Evolutionary conservation across 352 stramenopile genomes (phyloP).

Genomic region (Discostella stelligera): DNA sequence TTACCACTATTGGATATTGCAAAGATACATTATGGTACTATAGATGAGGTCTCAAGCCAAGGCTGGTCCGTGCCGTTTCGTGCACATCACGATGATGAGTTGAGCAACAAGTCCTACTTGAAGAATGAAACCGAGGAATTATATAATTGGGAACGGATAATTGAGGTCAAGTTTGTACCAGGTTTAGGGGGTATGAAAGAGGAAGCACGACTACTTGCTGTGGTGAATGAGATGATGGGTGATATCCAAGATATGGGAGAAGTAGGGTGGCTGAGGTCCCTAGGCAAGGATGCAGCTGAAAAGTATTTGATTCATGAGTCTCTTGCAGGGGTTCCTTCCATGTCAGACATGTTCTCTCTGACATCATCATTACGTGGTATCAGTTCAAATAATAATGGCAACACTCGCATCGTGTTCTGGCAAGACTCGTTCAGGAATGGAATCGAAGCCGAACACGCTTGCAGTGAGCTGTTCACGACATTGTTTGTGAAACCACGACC

Average conservation of each 20-base stretch:
- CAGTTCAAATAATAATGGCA: background rate
- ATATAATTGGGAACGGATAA: conserved; percentile 36
- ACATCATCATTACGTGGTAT: conserved; percentile 17
- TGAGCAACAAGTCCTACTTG: background rate
- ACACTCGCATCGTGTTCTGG: conserved; percentile 33
- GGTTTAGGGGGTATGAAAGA: conserved; percentile 41
- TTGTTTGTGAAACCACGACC: conserved; percentile 40
- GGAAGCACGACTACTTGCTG: conserved; percentile 26
- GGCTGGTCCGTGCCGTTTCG: conserved; percentile 38
- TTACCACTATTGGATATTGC: conserved; percentile 34
- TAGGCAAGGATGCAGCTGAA: conserved; percentile 5
- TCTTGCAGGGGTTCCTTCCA: conserved; percentile 15
- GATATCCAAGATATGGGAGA: conserved; percentile 53
- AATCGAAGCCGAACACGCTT: conserved; percentile 40
- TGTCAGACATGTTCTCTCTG: conserved; percentile 43
- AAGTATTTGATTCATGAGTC: conserved; percentile 22
- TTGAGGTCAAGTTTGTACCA: conserved; percentile 38
- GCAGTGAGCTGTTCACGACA: conserved; percentile 42
- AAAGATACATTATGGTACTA: conserved; percentile 42
- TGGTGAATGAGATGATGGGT: conserved; percentile 44
- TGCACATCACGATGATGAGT: background rate
- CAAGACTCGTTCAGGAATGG: conserved; percentile 27
- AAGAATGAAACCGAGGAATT: conserved; percentile 32
- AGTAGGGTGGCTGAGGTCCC: conserved; percentile 23
- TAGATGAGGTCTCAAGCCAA: conserved; percentile 41